A percentile compares a stretch with the other conserved stretches of the same genome.
Evolutionary conservation across 1,139 yeast species (phyloP).

Genomic region (Blastobotrys petasosporus): DNA sequence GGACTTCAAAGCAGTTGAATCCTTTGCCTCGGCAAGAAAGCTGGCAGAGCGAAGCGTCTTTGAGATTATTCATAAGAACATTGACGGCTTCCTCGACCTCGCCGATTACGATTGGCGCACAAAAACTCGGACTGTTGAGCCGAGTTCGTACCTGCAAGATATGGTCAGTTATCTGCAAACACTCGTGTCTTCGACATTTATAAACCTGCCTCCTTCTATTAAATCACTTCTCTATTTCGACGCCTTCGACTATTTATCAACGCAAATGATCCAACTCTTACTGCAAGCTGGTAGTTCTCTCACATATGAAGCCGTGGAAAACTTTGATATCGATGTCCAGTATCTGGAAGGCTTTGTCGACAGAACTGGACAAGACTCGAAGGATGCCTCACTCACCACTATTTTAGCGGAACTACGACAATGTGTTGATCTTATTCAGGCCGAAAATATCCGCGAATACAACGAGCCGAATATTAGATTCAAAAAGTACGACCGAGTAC

Average conservation of each 20-base stretch:
- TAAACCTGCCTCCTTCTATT: constrained; percentile 71
- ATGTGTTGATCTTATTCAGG: constrained; percentile 48
- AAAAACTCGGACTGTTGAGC: constrained; percentile 45
- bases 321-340: constrained; percentile 56
- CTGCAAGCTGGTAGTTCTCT: constrained; percentile 41
- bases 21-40: constrained; percentile 59
- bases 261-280: constrained; percentile 59
- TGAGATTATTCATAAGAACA: constrained; percentile 59
- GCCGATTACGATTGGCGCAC: constrained; percentile 82
- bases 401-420: constrained; percentile 58
- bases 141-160: constrained; percentile 73
- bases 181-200: constrained; percentile 80
- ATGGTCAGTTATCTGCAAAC: constrained; percentile 84
- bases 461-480: constrained; percentile 48
- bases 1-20: constrained; percentile 45
- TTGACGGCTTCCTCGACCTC: constrained; percentile 73
- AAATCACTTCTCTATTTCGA: constrained; percentile 75
- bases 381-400: constrained; percentile 34
- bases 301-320: constrained; percentile 46
- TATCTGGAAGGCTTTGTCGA: constrained; percentile 51
- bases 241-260: constrained; percentile 79
- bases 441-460: constrained; percentile 47
- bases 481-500: constrained; percentile 56
- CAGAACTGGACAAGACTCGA: constrained; percentile 35
- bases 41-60: constrained; percentile 78